Conservation (phyloP, 2,329 filamentous ascomycete genomes). For the Zasmidium citrigriseum region DNA sequence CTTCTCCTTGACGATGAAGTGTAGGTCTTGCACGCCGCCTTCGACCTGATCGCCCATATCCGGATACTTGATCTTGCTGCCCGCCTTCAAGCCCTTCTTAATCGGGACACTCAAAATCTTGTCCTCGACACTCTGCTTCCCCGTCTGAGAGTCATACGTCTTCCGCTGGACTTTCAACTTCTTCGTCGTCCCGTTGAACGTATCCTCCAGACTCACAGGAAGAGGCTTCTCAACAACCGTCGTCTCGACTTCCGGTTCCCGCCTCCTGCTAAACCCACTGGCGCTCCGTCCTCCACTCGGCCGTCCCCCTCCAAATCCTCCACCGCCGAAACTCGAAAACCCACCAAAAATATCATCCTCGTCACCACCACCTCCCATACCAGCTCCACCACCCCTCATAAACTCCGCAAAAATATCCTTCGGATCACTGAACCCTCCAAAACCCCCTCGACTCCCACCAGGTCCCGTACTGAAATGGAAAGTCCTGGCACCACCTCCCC, state of each 20-base stretch:
- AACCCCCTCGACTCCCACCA: constrained; percentile 62
- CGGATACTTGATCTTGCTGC: constrained; percentile 97
- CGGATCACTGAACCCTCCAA: constrained; percentile 74
- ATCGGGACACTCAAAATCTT: constrained; percentile 92
- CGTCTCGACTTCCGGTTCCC: constrained; percentile 73
- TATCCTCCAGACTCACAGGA: constrained; percentile 79
- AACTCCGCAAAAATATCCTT: constrained; percentile 86
- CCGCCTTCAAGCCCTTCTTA: constrained; percentile 92
- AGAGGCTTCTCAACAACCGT: constrained; percentile 86
- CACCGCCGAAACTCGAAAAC: constrained; percentile 42
- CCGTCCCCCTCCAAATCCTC: constrained; percentile 41
- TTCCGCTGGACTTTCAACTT: constrained; percentile 99
- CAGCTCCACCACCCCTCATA: constrained; percentile 60
- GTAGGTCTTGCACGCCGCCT: constrained; percentile 90
- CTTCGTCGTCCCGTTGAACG: constrained; percentile 85
- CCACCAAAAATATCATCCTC: constrained; percentile 57
- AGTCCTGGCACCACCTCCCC: constrained; percentile 48
- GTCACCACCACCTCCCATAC: constrained; percentile 49
- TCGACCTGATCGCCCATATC: constrained; percentile 98
- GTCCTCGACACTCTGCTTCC: constrained; percentile 84
- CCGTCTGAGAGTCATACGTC: constrained; percentile 77
- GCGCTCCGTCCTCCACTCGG: constrained; percentile 45
- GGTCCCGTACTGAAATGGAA: constrained; percentile 66
- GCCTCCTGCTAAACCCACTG: constrained; percentile 37
- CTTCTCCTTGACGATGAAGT: constrained; percentile 96